Conservation (phyloP, 2,329 filamentous ascomycete species). For the Chaetomium globosum region DNA sequence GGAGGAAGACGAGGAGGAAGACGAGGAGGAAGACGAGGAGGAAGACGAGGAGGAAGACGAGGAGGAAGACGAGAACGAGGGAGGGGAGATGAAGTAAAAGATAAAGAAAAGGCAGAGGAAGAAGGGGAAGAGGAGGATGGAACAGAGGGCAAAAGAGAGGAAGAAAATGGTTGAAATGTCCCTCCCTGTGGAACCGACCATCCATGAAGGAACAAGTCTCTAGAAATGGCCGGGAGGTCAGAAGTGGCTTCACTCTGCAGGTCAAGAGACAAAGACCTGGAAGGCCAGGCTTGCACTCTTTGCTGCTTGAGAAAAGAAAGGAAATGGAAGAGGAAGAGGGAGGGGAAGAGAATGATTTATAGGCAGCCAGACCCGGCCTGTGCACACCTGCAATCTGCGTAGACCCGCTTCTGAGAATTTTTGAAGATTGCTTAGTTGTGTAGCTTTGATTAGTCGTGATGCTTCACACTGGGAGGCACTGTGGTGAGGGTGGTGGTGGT, state of each 20-base stretch:
- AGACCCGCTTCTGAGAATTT: neutral
- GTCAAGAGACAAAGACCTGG: neutral
- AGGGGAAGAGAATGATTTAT: conserved; percentile 5
- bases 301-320: conserved; percentile 6
- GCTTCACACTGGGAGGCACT: neutral
- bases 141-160: too few species aligned
- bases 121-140: neutral
- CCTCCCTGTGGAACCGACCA: neutral
- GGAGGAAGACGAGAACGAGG: neutral
- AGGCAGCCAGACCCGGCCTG: conserved; percentile 12
- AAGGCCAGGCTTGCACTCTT: conserved; percentile 16
- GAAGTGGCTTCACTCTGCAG: conserved; percentile 9
- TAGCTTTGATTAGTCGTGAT: conserved; percentile 4
- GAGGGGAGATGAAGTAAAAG: neutral
- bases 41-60: neutral
- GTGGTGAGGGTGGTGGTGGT: neutral
- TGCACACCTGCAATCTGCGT: conserved; percentile 20
- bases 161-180: conserved; percentile 6
- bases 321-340: conserved; percentile 5
- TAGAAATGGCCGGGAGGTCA: too few species aligned
- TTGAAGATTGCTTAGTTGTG: neutral
- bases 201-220: neutral
- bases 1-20: neutral
- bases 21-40: neutral
- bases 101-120: neutral